Evolutionary conservation across 78 protist genomes (phyloP), one percentile per base, ranked within the genome.

Genomic region (Dictyostelium capitatum): DNA sequence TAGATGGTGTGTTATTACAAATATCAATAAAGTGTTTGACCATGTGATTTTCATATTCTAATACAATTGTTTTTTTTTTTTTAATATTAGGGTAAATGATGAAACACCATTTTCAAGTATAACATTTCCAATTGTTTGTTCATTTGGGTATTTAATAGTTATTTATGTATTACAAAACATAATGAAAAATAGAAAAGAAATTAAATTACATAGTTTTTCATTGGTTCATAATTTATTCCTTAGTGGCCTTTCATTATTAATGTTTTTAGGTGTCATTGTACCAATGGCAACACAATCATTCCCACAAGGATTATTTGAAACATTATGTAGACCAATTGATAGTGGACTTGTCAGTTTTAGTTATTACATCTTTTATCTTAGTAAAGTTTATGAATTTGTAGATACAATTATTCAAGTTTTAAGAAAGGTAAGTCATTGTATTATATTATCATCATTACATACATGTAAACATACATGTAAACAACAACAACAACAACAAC

Each of bases 371-470:
- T 93, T 85, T 53, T 94, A 96, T 75, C 79, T 94, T 6, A 37
- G 70, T 87, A 96, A 96, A 74, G 89, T 89, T 70, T 94, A 96
- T 56, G 98, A 96, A 89, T 90, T 96, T 47, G 62, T 96, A 1
- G 98, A 96, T 83, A 96, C 98, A 1, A 79, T 90, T 30, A 77
- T 96, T 25, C 83, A 81, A 64, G 89, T 96, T n/a, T 51, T 96
- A 65, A 89, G 91, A 92, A 92, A 85, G 95, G 82, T 80, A n/a
- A n/a, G n/a, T n/a, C n/a, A n/a, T 30, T 32, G 79, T 62, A 17
- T 81, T n/a, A 25, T 64, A 23, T 64, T 4, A 10, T 64, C 5
- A 6, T 64, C 0, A 10, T 30, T 67, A 53, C n/a, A n/a, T n/a
- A n/a, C n/a, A n/a, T n/a, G n/a, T n/a, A n/a, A n/a, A n/a, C n/a